Evolutionary conservation across 2,329 filamentous ascomycete species (phyloP).

Genomic region (Pseudomassariella vexata): DNA sequence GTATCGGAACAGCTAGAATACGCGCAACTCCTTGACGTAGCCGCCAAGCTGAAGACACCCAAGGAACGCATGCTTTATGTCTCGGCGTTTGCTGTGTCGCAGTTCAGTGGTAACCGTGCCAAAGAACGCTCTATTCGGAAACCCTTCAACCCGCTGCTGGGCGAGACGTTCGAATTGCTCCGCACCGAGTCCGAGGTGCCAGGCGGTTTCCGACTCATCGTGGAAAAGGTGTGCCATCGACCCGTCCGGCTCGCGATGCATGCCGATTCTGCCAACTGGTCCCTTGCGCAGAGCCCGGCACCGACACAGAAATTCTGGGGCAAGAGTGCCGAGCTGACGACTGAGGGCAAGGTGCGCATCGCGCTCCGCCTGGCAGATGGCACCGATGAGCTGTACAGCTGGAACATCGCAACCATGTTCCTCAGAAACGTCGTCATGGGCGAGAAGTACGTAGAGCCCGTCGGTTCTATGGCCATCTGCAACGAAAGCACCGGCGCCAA

Average conservation of each 20-base stretch:
- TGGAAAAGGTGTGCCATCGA: conserved; percentile 91
- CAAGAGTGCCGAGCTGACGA: conserved; percentile 79
- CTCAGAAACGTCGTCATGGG: conserved; percentile 94
- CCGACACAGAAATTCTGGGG: conserved; percentile 36
- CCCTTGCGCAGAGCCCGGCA: conserved; percentile 77
- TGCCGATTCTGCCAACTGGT: conserved; percentile 82
- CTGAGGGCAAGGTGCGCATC: conserved; percentile 78
- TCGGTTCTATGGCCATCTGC: conserved; percentile 78
- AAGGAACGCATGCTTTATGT: conserved; percentile 76
- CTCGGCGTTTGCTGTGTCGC: conserved; percentile 83
- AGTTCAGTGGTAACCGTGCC: conserved; percentile 73
- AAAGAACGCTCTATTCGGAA: conserved; percentile 92
- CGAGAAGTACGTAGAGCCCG: conserved; percentile 94
- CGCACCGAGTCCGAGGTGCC: conserved; percentile 70
- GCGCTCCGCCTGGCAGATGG: conserved; percentile 61
- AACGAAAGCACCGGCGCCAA: conserved; percentile 82
- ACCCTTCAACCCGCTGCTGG: conserved; percentile 94
- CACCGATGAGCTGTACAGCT: conserved; percentile 78
- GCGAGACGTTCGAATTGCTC: conserved; percentile 91
- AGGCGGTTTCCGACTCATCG: conserved; percentile 79
- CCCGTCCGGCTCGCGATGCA: conserved; percentile 91
- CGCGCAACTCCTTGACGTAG: conserved; percentile 73
- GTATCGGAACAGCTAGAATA: conserved; percentile 91
- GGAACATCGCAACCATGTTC: conserved; percentile 84
- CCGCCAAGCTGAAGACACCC: conserved; percentile 54